Evolutionary conservation across 169 alveolate species (phyloP).

Genomic region (Hammondia hammondi): DNA sequence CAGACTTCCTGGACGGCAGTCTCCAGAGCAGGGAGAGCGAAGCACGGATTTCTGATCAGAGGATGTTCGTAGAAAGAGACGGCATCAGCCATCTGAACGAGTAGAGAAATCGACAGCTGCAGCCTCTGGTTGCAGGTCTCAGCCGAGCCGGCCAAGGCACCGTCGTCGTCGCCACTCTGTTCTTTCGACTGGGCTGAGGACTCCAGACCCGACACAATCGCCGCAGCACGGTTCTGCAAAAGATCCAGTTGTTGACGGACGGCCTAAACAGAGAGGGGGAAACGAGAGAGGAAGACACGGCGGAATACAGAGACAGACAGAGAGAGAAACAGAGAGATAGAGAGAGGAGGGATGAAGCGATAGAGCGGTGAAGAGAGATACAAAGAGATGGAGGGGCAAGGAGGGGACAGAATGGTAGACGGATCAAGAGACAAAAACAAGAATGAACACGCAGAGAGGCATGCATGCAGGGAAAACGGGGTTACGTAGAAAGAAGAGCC

Average conservation of each 20-base stretch:
- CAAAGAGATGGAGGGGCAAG: neutral
- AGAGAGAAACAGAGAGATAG: neutral
- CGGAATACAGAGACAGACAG: no score
- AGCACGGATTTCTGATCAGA: neutral
- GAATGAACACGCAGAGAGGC: no score
- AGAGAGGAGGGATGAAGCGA: neutral
- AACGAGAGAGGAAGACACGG: neutral
- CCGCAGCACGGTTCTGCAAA: constrained; percentile 31
- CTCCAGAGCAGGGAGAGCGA: constrained; percentile 41
- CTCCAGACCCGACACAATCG: neutral
- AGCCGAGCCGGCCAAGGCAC: neutral
- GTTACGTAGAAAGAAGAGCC: no score
- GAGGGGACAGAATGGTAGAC: no score
- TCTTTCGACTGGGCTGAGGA: neutral
- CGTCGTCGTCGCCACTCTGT: constrained; percentile 6
- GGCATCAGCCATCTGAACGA: neutral
- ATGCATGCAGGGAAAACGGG: no score
- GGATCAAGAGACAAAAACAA: no score
- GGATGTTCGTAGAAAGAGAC: constrained; percentile 37
- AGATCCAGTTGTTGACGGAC: constrained; percentile 39
- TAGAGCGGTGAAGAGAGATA: neutral
- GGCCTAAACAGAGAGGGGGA: constrained; percentile 34
- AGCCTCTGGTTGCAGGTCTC: constrained; percentile 11
- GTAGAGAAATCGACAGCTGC: neutral
- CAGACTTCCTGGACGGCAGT: constrained; percentile 35